phyloP scores from a whole-genome alignment of 176 grass and related monocot genomes.

The Oryza coarctata region DNA sequence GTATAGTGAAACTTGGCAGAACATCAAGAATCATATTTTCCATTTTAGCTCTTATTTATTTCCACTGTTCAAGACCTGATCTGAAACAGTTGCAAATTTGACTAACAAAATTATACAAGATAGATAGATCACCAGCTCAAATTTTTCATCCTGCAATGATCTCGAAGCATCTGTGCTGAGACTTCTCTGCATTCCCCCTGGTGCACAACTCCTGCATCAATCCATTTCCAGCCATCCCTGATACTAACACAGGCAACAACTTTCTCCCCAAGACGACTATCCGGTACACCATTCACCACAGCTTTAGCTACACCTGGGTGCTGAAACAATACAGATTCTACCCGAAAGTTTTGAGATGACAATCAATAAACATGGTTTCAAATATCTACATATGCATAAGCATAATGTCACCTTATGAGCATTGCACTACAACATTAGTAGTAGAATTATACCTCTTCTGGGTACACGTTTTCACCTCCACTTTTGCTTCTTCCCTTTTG shows the following conservation, averaged over 20 bases:
- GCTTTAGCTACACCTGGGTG: constrained; percentile 62
- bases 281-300: constrained; percentile 66
- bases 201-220: constrained; percentile 29
- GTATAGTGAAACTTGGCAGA: background rate
- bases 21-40: background rate
- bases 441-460: constrained; percentile 69
- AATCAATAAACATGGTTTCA: background rate
- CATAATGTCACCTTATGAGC: background rate
- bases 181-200: constrained; percentile 39
- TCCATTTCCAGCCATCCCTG: constrained; percentile 73
- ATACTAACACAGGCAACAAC: constrained; percentile 70
- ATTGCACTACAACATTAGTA: background rate
- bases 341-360: constrained; percentile 37
- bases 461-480: constrained; percentile 92
- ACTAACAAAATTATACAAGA: constrained; percentile 10
- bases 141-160: constrained; percentile 53
- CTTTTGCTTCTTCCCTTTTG: constrained; percentile 78
- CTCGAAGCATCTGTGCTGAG: constrained; percentile 50
- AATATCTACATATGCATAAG: background rate
- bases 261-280: constrained; percentile 72
- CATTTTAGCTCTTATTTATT: background rate
- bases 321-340: constrained; percentile 58
- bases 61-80: background rate
- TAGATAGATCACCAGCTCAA: constrained; percentile 61
- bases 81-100: background rate